These are phyloP conservation scores for Lumnitzera littorea DNA, from an alignment of 345 rosid species.

Conservation along the genomic window DNA sequence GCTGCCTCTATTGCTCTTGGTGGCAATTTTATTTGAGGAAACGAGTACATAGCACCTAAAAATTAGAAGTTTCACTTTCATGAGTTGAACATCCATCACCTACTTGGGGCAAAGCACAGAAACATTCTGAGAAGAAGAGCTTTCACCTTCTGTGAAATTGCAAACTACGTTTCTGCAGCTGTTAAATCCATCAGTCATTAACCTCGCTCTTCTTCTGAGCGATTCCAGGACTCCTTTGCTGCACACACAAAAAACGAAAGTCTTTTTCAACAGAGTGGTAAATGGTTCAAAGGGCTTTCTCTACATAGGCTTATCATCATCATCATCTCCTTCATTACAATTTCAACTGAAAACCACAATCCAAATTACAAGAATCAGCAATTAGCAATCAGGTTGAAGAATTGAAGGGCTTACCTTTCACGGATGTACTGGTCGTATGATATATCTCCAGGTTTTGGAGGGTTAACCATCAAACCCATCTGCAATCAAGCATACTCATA, in stretches of 20 bases:
- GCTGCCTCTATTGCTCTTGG: constrained; percentile 88
- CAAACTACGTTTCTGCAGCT: constrained; percentile 94
- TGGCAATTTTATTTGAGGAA: constrained; percentile 88
- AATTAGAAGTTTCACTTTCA: background rate
- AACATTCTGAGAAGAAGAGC: background rate
- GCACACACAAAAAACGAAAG: constrained; percentile 7
- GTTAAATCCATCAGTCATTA: constrained; percentile 99
- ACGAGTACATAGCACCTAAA: constrained; percentile 97
- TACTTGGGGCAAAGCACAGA: background rate
- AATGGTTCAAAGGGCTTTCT: too few relatives aligned
- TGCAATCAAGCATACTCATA: constrained; percentile 20
- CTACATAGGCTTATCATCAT: too few relatives aligned
- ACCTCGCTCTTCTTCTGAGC: constrained; percentile 77
- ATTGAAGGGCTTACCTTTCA: constrained; percentile 61
- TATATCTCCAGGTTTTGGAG: constrained; percentile 89
- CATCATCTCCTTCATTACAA: too few relatives aligned
- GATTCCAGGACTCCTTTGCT: constrained; percentile 94
- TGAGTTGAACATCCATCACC: background rate
- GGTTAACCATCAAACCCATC: constrained; percentile 99
- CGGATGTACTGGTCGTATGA: constrained; percentile 70
- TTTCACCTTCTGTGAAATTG: constrained; percentile 91
- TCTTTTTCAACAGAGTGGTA: background rate
- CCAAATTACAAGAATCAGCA: too few relatives aligned
- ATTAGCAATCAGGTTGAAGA: background rate
- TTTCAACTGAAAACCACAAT: too few relatives aligned